Percentiles rank a stretch among this genome's conserved stretches.
Evolutionary conservation across 1,139 yeast genomes (phyloP).

Genomic region (Spencermartinsiella ligniputridi): DNA sequence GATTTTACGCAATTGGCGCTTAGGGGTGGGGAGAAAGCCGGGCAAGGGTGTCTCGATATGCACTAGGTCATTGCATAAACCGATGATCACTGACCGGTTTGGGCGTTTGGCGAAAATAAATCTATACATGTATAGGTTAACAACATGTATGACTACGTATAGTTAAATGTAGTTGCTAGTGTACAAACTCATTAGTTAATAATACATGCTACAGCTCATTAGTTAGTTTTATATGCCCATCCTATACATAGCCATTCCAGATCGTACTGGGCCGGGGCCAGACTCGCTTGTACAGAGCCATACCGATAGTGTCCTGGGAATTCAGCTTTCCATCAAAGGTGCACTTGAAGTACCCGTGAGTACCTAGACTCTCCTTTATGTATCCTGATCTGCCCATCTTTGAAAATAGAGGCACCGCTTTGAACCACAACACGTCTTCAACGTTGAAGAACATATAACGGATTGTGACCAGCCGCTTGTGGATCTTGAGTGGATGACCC

Average conservation of each 20-base stretch:
- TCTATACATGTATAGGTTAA: no score
- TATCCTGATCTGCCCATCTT: conserved; percentile 90
- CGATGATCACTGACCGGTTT: no score
- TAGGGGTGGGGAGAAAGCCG: no score
- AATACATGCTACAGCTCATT: no score
- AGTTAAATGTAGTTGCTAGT: no score
- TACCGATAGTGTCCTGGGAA: conserved; percentile 89
- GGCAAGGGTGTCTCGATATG: no score
- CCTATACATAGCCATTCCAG: conserved; percentile 12
- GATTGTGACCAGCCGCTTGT: conserved; percentile 84
- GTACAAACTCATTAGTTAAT: no score
- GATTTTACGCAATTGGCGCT: no score
- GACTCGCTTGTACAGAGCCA: conserved; percentile 89
- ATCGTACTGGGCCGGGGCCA: conserved; percentile 57
- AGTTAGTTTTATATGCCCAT: no score
- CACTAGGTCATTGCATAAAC: no score
- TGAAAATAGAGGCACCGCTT: conserved; percentile 88
- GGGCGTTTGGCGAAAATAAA: no score
- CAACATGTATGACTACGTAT: no score
- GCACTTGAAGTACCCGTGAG: conserved; percentile 97
- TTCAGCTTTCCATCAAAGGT: conserved; percentile 87
- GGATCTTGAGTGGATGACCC: conserved; percentile 94
- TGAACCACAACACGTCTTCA: conserved; percentile 85
- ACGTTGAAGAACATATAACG: conserved; percentile 97
- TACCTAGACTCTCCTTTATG: conserved; percentile 92